Base-by-base conservation (phyloP, 495 filamentous ascomycete genomes). In the Penicillium bovifimosum region DNA sequence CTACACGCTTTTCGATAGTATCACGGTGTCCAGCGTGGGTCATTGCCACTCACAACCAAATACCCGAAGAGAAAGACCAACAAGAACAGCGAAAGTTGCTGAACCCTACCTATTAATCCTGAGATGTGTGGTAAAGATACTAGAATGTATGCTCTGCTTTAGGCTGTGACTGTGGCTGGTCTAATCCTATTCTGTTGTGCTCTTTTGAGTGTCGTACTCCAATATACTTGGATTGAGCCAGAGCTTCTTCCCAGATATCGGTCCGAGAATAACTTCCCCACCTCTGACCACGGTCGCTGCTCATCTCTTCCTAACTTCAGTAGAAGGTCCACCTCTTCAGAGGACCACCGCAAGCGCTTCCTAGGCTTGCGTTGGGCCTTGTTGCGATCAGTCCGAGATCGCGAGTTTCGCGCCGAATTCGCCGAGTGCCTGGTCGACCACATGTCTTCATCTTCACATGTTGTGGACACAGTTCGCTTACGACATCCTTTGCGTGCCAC, bases 231-330 rank as follows among this genome's bases (percentile, higher is more conserved):
- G 27, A 32, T 44, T 9, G 10, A 6, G 32, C 14, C 5, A 44
- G 41, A 27, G 18, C 41, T 44, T 32, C 41, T 44, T 44, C 41
- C 41, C 3, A 14, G 41, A 44, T 44, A 44, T 44, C 41, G 41
- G 13, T 44, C 41, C 14, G 32, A 44, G 32, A 44, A 31, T 10
- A 41, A 41, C 5, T 18, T 41, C 13, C 9, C 27, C 18, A 41
- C n/a, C 39, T 41, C 20, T 9, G 18, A 41, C 39, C 9, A 41
- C 7, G 6, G 39, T 4, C n/a, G 39, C 27, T 27, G 11, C 18
- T 41, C 8, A 9, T 41, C 39, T 41, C 39, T 41, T 10, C 39
- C 27, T 41, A 34, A 35, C 33, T 14, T 13, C 11, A 35, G 13
- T 4, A 35, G 5, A 35, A 35, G 5, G n/a, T 35, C 33, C 13